Percentiles rank a stretch among this genome's conserved stretches.
phyloP scores from a whole-genome alignment of 106 monocot genomes.

The Ottelia alismoides region DNA sequence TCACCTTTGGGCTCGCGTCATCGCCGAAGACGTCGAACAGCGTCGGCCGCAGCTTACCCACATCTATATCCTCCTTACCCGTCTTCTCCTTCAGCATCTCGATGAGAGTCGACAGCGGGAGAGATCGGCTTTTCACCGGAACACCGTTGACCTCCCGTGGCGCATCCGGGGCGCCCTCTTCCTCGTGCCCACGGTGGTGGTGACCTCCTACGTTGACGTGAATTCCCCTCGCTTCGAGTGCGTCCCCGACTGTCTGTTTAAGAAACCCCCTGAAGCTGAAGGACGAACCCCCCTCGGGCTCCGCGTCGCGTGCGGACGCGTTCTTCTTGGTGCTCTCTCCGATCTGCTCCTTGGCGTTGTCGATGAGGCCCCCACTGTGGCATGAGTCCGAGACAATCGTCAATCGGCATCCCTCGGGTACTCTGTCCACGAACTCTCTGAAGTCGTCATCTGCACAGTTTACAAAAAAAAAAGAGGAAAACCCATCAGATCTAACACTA shows the following conservation, averaged over 20 bases:
- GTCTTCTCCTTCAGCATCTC: too few species aligned
- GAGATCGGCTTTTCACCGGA: too few species aligned
- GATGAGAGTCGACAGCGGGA: too few species aligned
- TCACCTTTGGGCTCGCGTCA: too few species aligned
- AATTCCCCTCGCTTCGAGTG: slow-evolving; percentile 56
- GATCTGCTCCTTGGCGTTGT: slow-evolving; percentile 79
- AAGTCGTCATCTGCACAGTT: slow-evolving; percentile 71
- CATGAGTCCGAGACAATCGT: slow-evolving; percentile 95
- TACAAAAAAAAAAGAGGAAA: background rate
- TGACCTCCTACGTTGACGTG: too few species aligned
- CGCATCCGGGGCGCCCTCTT: too few species aligned
- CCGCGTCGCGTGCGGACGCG: slow-evolving; percentile 2
- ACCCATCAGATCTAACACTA: background rate
- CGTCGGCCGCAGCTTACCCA: too few species aligned
- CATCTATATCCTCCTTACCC: too few species aligned
- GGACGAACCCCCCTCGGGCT: slow-evolving; percentile 1
- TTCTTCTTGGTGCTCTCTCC: slow-evolving; percentile 67
- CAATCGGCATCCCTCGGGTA: slow-evolving; percentile 47
- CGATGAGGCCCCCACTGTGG: slow-evolving; percentile 94
- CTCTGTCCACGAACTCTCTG: slow-evolving; percentile 55
- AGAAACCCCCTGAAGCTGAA: slow-evolving; percentile 29
- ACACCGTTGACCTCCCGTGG: too few species aligned
- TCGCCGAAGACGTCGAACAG: too few species aligned
- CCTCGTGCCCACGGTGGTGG: too few species aligned
- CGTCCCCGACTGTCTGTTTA: slow-evolving; percentile 25